Conservation (phyloP, 2,329 filamentous ascomycete genomes). For the Penicillium sp. region DNA sequence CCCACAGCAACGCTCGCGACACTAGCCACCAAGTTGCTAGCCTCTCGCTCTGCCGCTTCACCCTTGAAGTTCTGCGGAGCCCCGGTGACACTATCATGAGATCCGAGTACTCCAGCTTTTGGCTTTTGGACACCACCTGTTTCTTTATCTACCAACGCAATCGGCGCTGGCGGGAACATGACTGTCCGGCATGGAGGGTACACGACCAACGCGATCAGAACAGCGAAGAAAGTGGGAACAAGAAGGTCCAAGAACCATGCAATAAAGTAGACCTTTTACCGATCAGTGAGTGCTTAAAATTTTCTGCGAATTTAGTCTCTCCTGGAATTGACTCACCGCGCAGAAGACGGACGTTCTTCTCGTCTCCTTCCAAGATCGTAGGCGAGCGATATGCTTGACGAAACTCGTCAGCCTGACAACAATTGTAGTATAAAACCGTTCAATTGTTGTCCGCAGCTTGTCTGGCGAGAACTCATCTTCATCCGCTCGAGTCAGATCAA, state of each 20-base stretch:
- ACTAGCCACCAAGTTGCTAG: constrained; percentile 75
- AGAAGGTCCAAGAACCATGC: constrained; percentile 78
- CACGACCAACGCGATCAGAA: constrained; percentile 67
- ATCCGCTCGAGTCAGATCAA: constrained; percentile 80
- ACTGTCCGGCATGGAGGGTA: constrained; percentile 64
- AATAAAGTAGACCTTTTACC: constrained; percentile 54
- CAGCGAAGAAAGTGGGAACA: constrained; percentile 61
- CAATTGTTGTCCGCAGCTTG: constrained; percentile 75
- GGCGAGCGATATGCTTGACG: constrained; percentile 73
- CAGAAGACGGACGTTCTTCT: constrained; percentile 70
- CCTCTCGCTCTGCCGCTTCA: constrained; percentile 81
- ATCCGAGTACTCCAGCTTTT: constrained; percentile 73
- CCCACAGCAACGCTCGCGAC: constrained; percentile 73
- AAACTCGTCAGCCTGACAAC: constrained; percentile 67
- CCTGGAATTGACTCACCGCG: constrained; percentile 43
- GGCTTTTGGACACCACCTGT: constrained; percentile 79
- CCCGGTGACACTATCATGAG: constrained; percentile 75
- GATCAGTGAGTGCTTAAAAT: background rate
- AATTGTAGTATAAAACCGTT: constrained; percentile 81
- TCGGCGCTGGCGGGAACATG: constrained; percentile 76
- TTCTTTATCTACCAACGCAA: constrained; percentile 70
- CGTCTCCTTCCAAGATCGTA: constrained; percentile 79
- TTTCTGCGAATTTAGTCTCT: background rate
- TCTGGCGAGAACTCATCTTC: constrained; percentile 85
- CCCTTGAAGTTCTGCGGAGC: constrained; percentile 82